A percentile compares a stretch with the other conserved stretches of the same genome.
phyloP scores from a whole-genome alignment of 768 basidiomycete genomes.

The Tulasnella sp. region DNA sequence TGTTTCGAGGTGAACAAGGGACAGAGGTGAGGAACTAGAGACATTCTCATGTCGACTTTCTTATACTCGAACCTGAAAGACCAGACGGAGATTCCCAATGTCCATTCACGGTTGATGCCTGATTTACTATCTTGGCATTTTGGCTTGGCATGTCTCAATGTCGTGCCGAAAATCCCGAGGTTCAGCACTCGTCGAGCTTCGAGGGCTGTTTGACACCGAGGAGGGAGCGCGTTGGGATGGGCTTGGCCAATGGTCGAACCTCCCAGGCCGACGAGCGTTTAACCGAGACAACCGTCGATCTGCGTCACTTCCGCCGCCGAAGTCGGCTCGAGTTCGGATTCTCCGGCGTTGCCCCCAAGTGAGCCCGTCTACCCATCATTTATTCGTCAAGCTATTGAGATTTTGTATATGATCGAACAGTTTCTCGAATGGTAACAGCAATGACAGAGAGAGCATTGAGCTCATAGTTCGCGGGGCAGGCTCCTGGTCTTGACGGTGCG shows the following conservation, averaged over 20 bases:
- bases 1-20: neutral
- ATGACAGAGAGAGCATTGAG: neutral
- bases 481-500: neutral
- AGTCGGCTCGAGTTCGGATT: neutral
- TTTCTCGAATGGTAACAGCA: neutral
- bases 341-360: conserved; percentile 1
- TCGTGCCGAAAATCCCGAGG: neutral
- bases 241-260: conserved; percentile 12
- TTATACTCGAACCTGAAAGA: neutral
- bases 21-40: neutral
- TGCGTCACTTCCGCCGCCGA: conserved; percentile 15
- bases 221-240: conserved; percentile 9
- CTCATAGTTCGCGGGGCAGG: neutral
- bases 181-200: neutral
- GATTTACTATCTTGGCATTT: neutral
- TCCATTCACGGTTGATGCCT: conserved; percentile 10
- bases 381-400: neutral
- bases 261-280: neutral
- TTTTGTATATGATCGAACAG: neutral
- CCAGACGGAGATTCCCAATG: neutral
- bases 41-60: conserved; percentile 7
- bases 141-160: neutral
- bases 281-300: conserved; percentile 3
- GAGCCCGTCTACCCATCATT: neutral
- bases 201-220: conserved; percentile 2